phyloP scores from a whole-genome alignment of 2,329 filamentous ascomycete species.

The Pyrenochaeta sp. region DNA sequence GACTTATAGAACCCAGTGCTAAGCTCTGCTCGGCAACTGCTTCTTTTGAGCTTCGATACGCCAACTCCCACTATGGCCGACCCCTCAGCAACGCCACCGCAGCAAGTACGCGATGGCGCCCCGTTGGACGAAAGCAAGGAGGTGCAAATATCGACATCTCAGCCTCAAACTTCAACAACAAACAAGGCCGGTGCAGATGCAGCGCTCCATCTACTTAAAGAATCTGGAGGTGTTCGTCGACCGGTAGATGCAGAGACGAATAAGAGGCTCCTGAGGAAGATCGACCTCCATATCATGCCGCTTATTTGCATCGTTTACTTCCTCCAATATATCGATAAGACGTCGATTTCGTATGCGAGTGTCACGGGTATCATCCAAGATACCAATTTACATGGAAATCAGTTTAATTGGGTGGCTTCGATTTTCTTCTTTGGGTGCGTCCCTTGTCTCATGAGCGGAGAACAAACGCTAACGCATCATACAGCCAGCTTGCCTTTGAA shows the following conservation, averaged over 20 bases:
- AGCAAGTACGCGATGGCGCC: background rate
- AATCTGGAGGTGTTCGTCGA: conserved; percentile 20
- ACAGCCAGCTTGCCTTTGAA: conserved; percentile 44
- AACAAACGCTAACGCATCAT: conserved; percentile 22
- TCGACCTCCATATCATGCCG: conserved; percentile 54
- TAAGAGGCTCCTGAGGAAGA: conserved; percentile 40
- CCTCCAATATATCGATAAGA: conserved; percentile 53
- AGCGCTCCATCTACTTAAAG: conserved; percentile 33
- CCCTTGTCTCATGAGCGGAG: conserved; percentile 48
- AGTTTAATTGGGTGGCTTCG: conserved; percentile 53
- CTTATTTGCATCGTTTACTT: conserved; percentile 51
- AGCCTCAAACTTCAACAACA: background rate
- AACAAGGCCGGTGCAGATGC: conserved; percentile 17
- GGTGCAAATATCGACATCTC: background rate
- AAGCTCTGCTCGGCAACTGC: background rate
- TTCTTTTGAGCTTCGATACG: background rate
- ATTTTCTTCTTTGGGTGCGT: conserved; percentile 52
- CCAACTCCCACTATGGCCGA: background rate
- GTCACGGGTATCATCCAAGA: background rate
- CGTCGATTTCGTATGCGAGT: conserved; percentile 58
- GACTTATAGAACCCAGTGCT: background rate
- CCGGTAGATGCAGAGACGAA: conserved; percentile 24
- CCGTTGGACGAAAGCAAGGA: background rate
- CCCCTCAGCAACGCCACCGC: background rate
- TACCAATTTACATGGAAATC: background rate